Percentiles rank a stretch among this genome's conserved stretches.
Conservation (phyloP, 1,139 yeast species). For the Kurtzmaniella quercitrusa region DNA sequence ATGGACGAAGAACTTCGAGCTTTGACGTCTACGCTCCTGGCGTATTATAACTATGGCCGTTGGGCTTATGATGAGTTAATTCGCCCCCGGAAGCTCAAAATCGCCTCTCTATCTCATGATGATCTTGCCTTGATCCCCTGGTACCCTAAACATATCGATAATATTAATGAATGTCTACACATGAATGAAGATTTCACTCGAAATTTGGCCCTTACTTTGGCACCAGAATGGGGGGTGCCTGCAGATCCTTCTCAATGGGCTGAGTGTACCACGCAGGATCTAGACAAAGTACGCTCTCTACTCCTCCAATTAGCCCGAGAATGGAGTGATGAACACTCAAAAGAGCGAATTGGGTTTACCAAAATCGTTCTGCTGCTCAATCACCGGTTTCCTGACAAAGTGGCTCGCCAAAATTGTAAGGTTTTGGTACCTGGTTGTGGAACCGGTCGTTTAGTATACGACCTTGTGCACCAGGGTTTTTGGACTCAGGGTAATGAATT, state of each 20-base stretch:
- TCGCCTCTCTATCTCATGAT: slow-evolving; percentile 25
- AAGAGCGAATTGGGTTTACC: slow-evolving; percentile 51
- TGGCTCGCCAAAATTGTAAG: slow-evolving; percentile 33
- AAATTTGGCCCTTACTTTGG: slow-evolving; percentile 43
- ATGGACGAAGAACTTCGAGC: slow-evolving; percentile 32
- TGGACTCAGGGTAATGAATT: slow-evolving; percentile 82
- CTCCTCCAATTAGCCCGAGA: slow-evolving; percentile 67
- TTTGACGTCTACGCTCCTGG: slow-evolving; percentile 34
- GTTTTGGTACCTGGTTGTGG: slow-evolving; percentile 84
- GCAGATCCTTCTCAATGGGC: slow-evolving; percentile 43
- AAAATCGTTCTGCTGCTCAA: slow-evolving; percentile 45
- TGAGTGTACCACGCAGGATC: slow-evolving; percentile 39
- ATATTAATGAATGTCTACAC: slow-evolving; percentile 43
- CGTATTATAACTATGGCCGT: slow-evolving; percentile 30
- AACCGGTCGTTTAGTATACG: slow-evolving; percentile 72
- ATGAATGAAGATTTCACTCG: slow-evolving; percentile 47
- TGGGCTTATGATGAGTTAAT: slow-evolving; percentile 35
- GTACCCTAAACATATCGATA: slow-evolving; percentile 43
- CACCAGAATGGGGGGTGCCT: slow-evolving; percentile 52
- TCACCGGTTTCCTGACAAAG: slow-evolving; percentile 35
- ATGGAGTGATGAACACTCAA: slow-evolving; percentile 64
- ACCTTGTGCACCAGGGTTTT: slow-evolving; percentile 64
- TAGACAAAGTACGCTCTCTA: slow-evolving; percentile 59
- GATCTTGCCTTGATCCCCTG: slow-evolving; percentile 49
- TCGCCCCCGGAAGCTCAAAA: slow-evolving; percentile 30